Base-by-base conservation (phyloP, 176 grass and related monocot species). In the Hordeum marinum region DNA sequence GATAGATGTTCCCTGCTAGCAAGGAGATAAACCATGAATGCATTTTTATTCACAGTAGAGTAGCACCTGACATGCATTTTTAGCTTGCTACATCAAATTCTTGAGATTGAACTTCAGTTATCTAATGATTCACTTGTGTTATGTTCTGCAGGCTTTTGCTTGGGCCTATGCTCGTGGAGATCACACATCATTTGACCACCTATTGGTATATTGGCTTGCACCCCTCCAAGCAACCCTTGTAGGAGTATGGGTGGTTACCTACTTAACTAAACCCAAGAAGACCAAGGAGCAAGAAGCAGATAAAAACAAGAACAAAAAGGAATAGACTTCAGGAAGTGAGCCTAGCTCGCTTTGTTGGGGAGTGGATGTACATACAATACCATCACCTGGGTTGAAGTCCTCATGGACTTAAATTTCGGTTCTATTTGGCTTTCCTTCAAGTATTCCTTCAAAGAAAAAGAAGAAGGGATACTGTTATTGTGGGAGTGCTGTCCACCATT, bases 121-220 rank as follows among this genome's bases (percentile, higher is more conserved):
- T 73, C 61, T 84, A 40, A 93, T 27, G 17, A 42, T 81, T 85
- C 29, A 6, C 66, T 54, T 77, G 14, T 72, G 55, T 12, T 92
- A 48, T 87, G 27, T 81, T 80, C 24, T 52, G 8, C 46, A 99
- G 96, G 96, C 96, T 75, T 96, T 99, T 88, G 96, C 90, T 60
- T 99, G 96, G 96, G 96, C 93, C 25, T 99, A 90, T 96, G 90
- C 91, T 72, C 90, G 93, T 70, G 93, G 96, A 42, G 96, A 99
- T 83, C 96, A 96, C 34, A 58, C 86, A 68, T 94, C 82, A 57
- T 60, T 95, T 27, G 93, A 99, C 31, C 96, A 99, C 82, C 75
- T 99, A 23, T 36, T 98, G 77, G 96, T 95, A 12, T 98, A 98
- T 80, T 98, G 96, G 96, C 72, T 95, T 26, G 96, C 93, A 10